Evolutionary conservation across 1,284 basidiomycete species (phyloP), one percentile per base, ranked within the genome.

Genomic region (Lignosus rhinocerotis): DNA sequence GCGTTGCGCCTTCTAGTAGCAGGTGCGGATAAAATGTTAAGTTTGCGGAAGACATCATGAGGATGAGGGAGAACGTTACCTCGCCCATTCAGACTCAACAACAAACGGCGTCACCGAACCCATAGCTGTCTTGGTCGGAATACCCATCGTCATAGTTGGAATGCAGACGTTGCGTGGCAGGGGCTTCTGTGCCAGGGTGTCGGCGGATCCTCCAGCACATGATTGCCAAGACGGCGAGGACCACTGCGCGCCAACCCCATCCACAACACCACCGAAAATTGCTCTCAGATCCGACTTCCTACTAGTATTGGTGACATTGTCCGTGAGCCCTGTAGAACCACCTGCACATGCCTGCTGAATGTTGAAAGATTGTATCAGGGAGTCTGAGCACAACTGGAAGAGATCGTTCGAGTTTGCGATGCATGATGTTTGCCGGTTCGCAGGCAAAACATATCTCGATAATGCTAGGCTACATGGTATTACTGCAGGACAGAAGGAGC

Each of bases 121-220:
- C 43, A 45, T 45, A 8, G 39, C 14, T 30, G 21, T n/a, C 10
- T 16, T 19, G 21, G 50, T 39, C 50, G 14, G n/a, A 33, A 34
- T 14, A 49, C 7, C 14, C 16, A 25, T 25, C 25, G 25, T 4
- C n/a, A 17, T 54, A 55, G n/a, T 36, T 36, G 31, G 38, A 52
- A 8, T 32, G 45, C 0, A 38, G 38, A 17, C 54, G 54, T 31
- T n/a, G 57, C n/a, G 49, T 56, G 9, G 38, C 51, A 11, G 30
- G 46, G 8, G 54, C 51, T 30, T 45, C 33, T 3, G 30, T 31
- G n/a, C 31, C 32, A n/a, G 16, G 12, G 12, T 31, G 17, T 14
- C 58, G 52, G 1, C 51, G 52, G 17, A 36, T 36, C 11, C 50
- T 45, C 45, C 61, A 56, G 49, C 55, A 51, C 19, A 60, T n/a